A percentile compares a stretch with the other conserved stretches of the same genome.
Conservation (phyloP, 768 basidiomycete species). For the Auricularia sp. region DNA sequence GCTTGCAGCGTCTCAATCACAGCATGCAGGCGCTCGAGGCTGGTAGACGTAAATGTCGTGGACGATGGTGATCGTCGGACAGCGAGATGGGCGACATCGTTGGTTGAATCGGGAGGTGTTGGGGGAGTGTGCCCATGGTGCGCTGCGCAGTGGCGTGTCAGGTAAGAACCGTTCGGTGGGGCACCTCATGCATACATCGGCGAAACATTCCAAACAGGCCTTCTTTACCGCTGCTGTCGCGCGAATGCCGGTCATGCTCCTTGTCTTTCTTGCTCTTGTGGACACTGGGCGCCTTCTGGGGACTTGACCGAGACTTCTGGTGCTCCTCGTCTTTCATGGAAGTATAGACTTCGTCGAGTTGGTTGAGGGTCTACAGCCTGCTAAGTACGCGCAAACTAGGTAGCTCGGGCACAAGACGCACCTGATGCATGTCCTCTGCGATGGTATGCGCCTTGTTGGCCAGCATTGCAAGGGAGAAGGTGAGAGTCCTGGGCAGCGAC, state of each 20-base stretch:
- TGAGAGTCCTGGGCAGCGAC: slow-evolving; percentile 11
- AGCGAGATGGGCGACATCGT: background rate
- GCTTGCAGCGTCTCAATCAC: slow-evolving; percentile 46
- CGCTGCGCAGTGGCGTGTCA: slow-evolving; percentile 11
- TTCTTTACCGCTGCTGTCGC: slow-evolving; percentile 23
- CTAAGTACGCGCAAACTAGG: background rate
- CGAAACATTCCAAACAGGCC: slow-evolving; percentile 53
- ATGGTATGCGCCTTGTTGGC: slow-evolving; percentile 41
- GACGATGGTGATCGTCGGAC: background rate
- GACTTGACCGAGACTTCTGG: slow-evolving; percentile 30
- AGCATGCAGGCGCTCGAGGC: slow-evolving; percentile 35
- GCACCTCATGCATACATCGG: slow-evolving; percentile 33
- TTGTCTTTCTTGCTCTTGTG: slow-evolving; percentile 44
- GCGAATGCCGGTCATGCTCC: slow-evolving; percentile 10
- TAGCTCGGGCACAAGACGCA: slow-evolving; percentile 17
- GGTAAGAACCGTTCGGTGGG: slow-evolving; percentile 9
- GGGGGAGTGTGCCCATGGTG: slow-evolving; percentile 1
- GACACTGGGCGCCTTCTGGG: slow-evolving; percentile 44
- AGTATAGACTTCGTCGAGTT: slow-evolving; percentile 1
- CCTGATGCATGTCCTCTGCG: slow-evolving; percentile 58
- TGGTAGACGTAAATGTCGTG: slow-evolving; percentile 5
- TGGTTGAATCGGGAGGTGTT: background rate
- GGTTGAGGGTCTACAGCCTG: slow-evolving; percentile 4
- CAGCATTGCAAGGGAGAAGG: slow-evolving; percentile 33
- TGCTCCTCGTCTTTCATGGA: background rate